A percentile compares a stretch with the other conserved stretches of the same genome.
These are phyloP conservation scores for Nigrospora osmanthi DNA, from an alignment of 2,329 filamentous ascomycete genomes.

Conservation along the genomic window DNA sequence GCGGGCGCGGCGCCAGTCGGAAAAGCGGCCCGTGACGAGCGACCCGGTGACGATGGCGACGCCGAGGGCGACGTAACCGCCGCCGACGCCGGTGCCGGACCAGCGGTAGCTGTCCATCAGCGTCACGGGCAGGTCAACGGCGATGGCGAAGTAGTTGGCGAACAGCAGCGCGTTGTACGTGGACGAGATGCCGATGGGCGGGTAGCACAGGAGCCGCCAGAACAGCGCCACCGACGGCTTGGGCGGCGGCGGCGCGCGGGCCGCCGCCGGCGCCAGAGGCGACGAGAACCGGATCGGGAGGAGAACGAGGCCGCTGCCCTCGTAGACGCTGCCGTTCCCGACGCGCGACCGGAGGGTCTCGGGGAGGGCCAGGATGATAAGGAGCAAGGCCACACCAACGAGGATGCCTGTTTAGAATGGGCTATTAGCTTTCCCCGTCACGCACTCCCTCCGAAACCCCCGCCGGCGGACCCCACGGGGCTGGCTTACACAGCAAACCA, in stretches of 20 bases:
- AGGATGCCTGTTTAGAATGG: too few relatives aligned
- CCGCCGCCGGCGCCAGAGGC: slow-evolving; percentile 6
- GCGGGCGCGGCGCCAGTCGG: slow-evolving; percentile 21
- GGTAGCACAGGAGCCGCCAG: slow-evolving; percentile 20
- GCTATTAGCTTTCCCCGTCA: too few relatives aligned
- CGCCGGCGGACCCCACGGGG: too few relatives aligned
- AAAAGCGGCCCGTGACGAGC: slow-evolving; percentile 20
- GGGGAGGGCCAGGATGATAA: too few relatives aligned
- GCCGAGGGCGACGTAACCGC: slow-evolving; percentile 24
- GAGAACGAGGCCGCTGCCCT: too few relatives aligned
- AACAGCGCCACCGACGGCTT: slow-evolving; percentile 18
- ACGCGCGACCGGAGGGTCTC: too few relatives aligned
- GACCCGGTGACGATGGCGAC: slow-evolving; percentile 25
- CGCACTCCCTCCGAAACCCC: too few relatives aligned
- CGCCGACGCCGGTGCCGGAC: slow-evolving; percentile 23
- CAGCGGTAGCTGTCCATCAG: slow-evolving; percentile 24
- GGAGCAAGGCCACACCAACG: too few relatives aligned
- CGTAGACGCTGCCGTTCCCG: too few relatives aligned
- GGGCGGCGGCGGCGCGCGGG: slow-evolving; percentile 18
- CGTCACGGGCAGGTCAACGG: slow-evolving; percentile 18
- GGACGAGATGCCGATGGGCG: slow-evolving; percentile 22
- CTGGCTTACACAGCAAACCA: too few relatives aligned
- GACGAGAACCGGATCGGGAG: slow-evolving; percentile 13
- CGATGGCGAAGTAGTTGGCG: slow-evolving; percentile 22
- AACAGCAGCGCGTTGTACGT: slow-evolving; percentile 24